phyloP scores from a whole-genome alignment of 2,329 filamentous ascomycete species.

The Alternaria burnsii region DNA sequence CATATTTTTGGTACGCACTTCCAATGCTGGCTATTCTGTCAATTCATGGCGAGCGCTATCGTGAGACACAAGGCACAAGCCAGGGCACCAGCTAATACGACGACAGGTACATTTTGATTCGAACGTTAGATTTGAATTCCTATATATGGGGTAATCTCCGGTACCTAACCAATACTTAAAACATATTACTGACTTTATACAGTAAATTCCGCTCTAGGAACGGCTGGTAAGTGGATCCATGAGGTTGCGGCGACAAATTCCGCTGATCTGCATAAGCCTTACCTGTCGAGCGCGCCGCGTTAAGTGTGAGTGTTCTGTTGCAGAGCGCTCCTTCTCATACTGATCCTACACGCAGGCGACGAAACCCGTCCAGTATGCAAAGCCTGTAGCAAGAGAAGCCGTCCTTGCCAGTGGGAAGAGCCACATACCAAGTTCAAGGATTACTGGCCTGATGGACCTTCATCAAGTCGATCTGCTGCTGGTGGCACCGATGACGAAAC shows the following conservation, averaged over 20 bases:
- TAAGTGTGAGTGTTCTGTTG: constrained; percentile 32
- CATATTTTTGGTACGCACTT: constrained; percentile 9
- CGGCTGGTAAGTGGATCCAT: constrained; percentile 39
- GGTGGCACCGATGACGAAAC: constrained; percentile 20
- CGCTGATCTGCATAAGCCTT: constrained; percentile 26
- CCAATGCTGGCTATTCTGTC: not conserved
- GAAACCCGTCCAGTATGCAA: constrained; percentile 40
- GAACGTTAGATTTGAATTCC: constrained; percentile 7
- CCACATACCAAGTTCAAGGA: constrained; percentile 38
- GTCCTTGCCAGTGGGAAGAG: constrained; percentile 43
- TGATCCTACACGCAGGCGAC: constrained; percentile 33
- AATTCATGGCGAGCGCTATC: not conserved
- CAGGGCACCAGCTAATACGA: constrained; percentile 8
- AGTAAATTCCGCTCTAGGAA: constrained; percentile 45
- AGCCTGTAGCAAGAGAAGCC: constrained; percentile 44
- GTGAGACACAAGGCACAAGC: not conserved
- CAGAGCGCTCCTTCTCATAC: not conserved
- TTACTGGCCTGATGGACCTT: constrained; percentile 32
- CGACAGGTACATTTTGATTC: constrained; percentile 11
- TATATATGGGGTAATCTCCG: constrained; percentile 15
- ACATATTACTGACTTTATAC: constrained; percentile 19
- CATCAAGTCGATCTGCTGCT: constrained; percentile 22
- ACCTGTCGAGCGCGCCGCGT: constrained; percentile 45
- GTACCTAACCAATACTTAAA: not conserved
- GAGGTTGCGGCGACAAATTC: not conserved